These are phyloP conservation scores for Malus orientalis DNA, from an alignment of 306 rosid genomes.

Conservation along the genomic window DNA sequence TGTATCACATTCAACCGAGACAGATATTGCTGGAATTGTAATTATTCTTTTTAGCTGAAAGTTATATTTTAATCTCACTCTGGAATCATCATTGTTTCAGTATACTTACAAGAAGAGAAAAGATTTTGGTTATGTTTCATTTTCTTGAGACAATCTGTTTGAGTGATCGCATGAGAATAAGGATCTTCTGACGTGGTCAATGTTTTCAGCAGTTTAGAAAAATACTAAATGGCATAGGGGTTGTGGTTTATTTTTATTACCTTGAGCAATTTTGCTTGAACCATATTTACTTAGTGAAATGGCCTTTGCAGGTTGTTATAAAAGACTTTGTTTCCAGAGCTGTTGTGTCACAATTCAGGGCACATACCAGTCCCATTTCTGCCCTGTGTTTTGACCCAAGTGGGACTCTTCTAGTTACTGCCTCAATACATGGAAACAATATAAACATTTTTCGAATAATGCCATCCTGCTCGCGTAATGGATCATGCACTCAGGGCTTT, in stretches of 20 bases:
- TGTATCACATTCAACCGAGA: conserved; percentile 55
- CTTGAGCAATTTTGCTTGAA: not conserved
- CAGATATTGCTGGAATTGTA: conserved; percentile 85
- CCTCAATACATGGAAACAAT: conserved; percentile 82
- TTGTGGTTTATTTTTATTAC: not conserved
- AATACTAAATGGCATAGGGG: not conserved
- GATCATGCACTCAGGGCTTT: conserved; percentile 51
- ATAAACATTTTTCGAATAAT: conserved; percentile 78
- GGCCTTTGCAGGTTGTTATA: conserved; percentile 65
- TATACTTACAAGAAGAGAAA: not conserved
- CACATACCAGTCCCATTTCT: conserved; percentile 85
- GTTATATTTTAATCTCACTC: not conserved
- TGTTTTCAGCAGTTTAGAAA: not conserved
- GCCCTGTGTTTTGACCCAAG: conserved; percentile 89
- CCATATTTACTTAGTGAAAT: conserved; percentile 5
- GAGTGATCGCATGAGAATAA: not conserved
- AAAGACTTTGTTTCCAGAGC: conserved; percentile 72
- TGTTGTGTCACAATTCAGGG: conserved; percentile 76
- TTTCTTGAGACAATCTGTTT: not conserved
- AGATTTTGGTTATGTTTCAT: not conserved
- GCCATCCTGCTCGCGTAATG: conserved; percentile 58
- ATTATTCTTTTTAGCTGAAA: conserved; percentile 29
- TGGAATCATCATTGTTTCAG: not conserved
- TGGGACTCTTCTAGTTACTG: conserved; percentile 84
- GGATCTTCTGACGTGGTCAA: not conserved